phyloP scores from a whole-genome alignment of 352 stramenopile species.

The Pythium sp. region DNA sequence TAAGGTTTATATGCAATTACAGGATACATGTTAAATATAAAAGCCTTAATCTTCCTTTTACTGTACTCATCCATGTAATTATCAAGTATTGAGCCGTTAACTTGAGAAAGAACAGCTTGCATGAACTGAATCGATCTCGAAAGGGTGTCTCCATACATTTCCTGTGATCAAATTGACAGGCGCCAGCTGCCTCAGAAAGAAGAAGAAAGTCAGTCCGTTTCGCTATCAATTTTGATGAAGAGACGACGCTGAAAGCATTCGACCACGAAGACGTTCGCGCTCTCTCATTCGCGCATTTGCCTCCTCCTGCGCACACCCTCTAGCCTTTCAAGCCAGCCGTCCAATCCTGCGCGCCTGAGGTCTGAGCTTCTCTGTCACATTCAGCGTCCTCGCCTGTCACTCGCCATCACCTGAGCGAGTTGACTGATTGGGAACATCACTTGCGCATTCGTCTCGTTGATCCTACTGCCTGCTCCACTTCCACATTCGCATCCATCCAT shows the following conservation, averaged over 20 bases:
- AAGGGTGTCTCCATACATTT: neutral
- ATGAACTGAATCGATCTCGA: neutral
- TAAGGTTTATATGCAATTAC: neutral
- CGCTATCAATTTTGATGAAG: neutral
- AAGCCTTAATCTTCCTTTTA: neutral
- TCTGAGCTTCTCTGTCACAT: conserved; percentile 3
- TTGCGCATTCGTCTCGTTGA: neutral
- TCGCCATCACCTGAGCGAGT: neutral
- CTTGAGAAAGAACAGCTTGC: neutral
- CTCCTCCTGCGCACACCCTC: conserved; percentile 10
- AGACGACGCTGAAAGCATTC: neutral
- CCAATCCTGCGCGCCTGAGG: neutral
- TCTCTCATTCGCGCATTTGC: conserved; percentile 28
- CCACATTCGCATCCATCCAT: neutral
- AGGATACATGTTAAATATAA: neutral
- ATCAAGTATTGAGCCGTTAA: neutral
- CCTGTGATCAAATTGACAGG: neutral
- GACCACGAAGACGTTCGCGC: conserved; percentile 1
- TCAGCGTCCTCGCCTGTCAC: neutral
- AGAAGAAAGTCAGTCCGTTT: neutral
- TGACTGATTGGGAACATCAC: neutral
- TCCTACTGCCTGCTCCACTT: neutral
- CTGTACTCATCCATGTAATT: neutral
- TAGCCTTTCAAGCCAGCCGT: neutral
- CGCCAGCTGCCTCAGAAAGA: neutral